Percentiles rank a stretch among this genome's conserved stretches.
Conservation (phyloP, 2,329 filamentous ascomycete species). For the Metarhizium brunneum region DNA sequence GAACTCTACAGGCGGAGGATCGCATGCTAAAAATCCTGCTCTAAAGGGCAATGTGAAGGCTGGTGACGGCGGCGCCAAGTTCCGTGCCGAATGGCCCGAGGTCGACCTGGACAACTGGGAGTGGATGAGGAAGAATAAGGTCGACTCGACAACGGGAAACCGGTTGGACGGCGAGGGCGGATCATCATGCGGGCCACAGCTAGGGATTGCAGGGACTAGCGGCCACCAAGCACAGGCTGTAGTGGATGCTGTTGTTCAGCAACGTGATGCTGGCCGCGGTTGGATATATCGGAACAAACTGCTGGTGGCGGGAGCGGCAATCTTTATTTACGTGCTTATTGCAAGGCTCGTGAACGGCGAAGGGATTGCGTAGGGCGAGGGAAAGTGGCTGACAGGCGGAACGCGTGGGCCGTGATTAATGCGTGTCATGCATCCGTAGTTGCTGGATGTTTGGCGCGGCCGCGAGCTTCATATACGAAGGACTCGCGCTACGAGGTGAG, state of each 20-base stretch:
- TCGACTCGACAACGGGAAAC: constrained; percentile 69
- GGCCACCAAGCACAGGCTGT: constrained; percentile 58
- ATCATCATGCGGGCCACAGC: constrained; percentile 40
- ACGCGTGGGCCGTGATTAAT: neutral
- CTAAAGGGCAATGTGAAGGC: constrained; percentile 76
- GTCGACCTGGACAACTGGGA: constrained; percentile 81
- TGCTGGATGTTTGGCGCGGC: neutral
- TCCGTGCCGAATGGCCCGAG: constrained; percentile 82
- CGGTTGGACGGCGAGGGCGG: constrained; percentile 40
- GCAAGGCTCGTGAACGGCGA: constrained; percentile 59
- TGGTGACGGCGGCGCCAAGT: constrained; percentile 87
- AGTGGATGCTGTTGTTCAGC: constrained; percentile 68
- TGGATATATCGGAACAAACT: constrained; percentile 79
- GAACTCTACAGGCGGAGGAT: constrained; percentile 90
- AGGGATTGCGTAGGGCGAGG: constrained; percentile 11
- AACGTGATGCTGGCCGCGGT: constrained; percentile 69
- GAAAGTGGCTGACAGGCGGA: neutral
- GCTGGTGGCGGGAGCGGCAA: constrained; percentile 55
- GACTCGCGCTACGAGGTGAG: neutral
- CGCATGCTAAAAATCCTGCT: constrained; percentile 45
- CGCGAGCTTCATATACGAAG: neutral
- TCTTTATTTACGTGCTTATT: constrained; percentile 78
- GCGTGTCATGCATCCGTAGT: neutral
- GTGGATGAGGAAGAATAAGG: constrained; percentile 77
- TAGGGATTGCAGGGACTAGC: constrained; percentile 51